Percentiles rank a stretch among this genome's conserved stretches.
These are phyloP conservation scores for Aspergillus bombycis DNA, from an alignment of 2,329 filamentous ascomycete species.

Conservation along the genomic window DNA sequence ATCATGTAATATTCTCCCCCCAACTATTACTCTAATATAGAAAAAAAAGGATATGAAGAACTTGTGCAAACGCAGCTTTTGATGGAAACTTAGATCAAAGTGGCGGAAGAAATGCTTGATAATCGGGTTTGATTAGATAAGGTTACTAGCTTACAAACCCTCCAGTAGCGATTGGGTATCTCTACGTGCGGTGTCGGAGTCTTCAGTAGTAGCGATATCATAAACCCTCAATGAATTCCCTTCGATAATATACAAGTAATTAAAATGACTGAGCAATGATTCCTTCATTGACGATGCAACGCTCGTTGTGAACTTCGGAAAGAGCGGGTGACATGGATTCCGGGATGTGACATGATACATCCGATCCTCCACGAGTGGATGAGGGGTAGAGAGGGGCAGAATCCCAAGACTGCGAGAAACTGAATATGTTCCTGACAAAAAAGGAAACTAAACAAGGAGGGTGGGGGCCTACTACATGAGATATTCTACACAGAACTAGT, in stretches of 20 bases:
- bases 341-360: not conserved
- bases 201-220: slow-evolving; percentile 12
- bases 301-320: not conserved
- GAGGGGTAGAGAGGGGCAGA: not conserved
- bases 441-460: too few relatives aligned
- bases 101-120: slow-evolving; percentile 38
- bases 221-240: not conserved
- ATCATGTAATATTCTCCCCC: slow-evolving; percentile 50
- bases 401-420: not conserved
- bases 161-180: slow-evolving; percentile 29
- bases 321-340: not conserved
- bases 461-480: too few relatives aligned
- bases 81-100: slow-evolving; percentile 13
- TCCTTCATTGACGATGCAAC: not conserved
- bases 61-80: not conserved
- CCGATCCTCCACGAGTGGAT: not conserved
- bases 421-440: not conserved
- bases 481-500: too few relatives aligned
- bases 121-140: slow-evolving; percentile 22
- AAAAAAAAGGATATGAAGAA: not conserved
- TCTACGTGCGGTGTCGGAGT: slow-evolving; percentile 25
- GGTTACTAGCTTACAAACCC: slow-evolving; percentile 33
- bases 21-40: not conserved
- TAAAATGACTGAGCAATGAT: not conserved
- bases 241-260: not conserved